A percentile compares a stretch with the other conserved stretches of the same genome.
Evolutionary conservation across 805 yeast genomes (phyloP).

Genomic region (Candida dajiaensis): DNA sequence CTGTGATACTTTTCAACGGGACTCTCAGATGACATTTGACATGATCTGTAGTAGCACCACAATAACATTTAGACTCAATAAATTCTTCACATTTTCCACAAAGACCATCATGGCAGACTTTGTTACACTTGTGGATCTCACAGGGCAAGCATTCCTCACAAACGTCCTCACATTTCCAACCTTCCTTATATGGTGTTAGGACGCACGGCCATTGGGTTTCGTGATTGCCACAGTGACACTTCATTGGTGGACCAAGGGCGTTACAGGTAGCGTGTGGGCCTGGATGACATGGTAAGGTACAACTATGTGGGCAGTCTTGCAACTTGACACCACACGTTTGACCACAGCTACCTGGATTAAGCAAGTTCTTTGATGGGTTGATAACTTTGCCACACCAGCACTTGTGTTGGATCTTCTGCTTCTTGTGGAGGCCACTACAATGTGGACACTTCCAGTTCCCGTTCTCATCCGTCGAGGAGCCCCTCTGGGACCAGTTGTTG

Average conservation of each 20-base stretch:
- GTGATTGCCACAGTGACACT: constrained; percentile 70
- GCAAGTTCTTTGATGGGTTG: constrained; percentile 53
- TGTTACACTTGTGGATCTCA: constrained; percentile 60
- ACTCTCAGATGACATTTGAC: constrained; percentile 40
- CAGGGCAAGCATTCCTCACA: constrained; percentile 67
- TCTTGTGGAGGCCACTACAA: constrained; percentile 48
- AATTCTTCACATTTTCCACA: constrained; percentile 67
- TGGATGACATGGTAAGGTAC: constrained; percentile 77
- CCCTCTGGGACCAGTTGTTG: constrained; percentile 77
- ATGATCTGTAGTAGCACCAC: constrained; percentile 51
- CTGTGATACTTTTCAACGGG: constrained; percentile 29
- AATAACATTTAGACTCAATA: constrained; percentile 56
- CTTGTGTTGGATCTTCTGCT: constrained; percentile 50
- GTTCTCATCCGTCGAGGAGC: constrained; percentile 55
- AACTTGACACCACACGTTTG: constrained; percentile 63
- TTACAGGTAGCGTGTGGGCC: constrained; percentile 84
- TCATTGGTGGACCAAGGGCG: constrained; percentile 65
- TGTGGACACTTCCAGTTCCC: constrained; percentile 84
- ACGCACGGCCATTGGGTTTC: constrained; percentile 66
- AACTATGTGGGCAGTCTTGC: constrained; percentile 61
- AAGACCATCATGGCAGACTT: constrained; percentile 70
- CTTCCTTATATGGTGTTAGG: constrained; percentile 58
- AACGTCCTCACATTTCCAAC: constrained; percentile 59
- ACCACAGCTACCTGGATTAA: constrained; percentile 84
- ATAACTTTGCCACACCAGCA: constrained; percentile 88